Evolutionary conservation across 179 eudicot species (phyloP).

Genomic region (Patellifolia procumbens): DNA sequence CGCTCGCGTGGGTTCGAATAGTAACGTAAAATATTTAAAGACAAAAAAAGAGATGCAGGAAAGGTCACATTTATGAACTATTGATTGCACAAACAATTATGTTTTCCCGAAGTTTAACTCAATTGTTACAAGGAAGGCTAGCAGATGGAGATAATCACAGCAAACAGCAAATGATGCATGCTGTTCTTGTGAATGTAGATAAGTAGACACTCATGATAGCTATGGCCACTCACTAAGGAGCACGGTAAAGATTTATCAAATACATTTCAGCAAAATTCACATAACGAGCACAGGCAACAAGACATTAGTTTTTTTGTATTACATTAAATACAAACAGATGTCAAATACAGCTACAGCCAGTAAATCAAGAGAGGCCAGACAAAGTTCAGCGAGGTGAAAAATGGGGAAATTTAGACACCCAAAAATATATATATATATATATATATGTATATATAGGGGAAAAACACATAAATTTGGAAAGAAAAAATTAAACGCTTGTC

Average conservation of each 20-base stretch:
- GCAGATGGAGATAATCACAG: background rate
- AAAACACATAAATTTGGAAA: no score
- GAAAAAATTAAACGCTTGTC: no score
- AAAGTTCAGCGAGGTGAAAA: background rate
- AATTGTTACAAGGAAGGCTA: background rate
- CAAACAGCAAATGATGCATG: background rate
- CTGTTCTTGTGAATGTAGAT: background rate
- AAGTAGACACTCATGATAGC: background rate
- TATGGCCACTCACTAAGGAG: background rate
- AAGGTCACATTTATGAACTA: background rate
- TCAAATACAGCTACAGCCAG: background rate
- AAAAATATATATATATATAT: no score
- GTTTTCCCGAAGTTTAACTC: background rate
- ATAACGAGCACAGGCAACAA: background rate
- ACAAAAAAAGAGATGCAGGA: background rate
- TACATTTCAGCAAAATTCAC: background rate
- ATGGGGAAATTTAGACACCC: background rate
- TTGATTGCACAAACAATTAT: background rate
- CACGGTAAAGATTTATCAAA: background rate
- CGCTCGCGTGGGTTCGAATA: constrained; percentile 17
- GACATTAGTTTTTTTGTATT: background rate
- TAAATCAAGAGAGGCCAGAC: background rate
- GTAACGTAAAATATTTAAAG: no score
- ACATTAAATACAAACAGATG: background rate
- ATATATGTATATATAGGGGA: no score